Base-by-base conservation (phyloP, 2,329 filamentous ascomycete species). In the Pseudocercospora fijiensis region DNA sequence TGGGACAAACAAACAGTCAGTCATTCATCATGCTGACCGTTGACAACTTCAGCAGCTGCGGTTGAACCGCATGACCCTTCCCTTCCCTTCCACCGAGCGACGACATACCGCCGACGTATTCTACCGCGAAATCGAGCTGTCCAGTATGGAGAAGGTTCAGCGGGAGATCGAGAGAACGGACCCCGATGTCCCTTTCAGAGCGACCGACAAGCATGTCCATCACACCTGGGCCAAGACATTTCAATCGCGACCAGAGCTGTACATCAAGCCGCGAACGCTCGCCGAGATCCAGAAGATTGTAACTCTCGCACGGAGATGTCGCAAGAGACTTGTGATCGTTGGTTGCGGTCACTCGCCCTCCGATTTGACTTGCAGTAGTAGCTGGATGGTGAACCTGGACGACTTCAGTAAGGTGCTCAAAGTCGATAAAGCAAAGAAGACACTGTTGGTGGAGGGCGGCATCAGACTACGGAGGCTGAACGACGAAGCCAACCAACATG, bases 141-240 rank as follows among this genome's bases (percentile, higher is more conserved):
- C 59, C 57, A 65, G 16, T 20, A 69, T 69, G 66, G 64, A 68
- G 33, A 61, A 60, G 49, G 58, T 65, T 20, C 47, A 60, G 49
- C 57, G 61, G 65, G 86, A 89, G 75, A 80, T 89, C 66, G 79
- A 81, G 33, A 82, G 81, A 67, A 82, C 86, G 74, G 82, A 88
- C 72, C 82, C 85, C 69, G 77, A 81, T 63, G 78, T 95, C 43
- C 87, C 92, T 49, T 96, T 98, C 80, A 90, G 89, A 76, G 90
- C 91, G 5, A 84, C 83, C 63, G 81, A 85, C 64, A 82, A 85
- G 59, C 88, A 98, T 77, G 79, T 88, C 56, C 95, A 98, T 80
- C 88, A 89, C 72, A 99, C 95, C 20, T 99, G 95, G 95, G 95
- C 95, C 43, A 88, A 89, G 74, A 98, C 95, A 57, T 97, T 96